These are phyloP conservation scores for Venturia aucupariae DNA, from an alignment of 2,329 filamentous ascomycete genomes.

Conservation along the genomic window DNA sequence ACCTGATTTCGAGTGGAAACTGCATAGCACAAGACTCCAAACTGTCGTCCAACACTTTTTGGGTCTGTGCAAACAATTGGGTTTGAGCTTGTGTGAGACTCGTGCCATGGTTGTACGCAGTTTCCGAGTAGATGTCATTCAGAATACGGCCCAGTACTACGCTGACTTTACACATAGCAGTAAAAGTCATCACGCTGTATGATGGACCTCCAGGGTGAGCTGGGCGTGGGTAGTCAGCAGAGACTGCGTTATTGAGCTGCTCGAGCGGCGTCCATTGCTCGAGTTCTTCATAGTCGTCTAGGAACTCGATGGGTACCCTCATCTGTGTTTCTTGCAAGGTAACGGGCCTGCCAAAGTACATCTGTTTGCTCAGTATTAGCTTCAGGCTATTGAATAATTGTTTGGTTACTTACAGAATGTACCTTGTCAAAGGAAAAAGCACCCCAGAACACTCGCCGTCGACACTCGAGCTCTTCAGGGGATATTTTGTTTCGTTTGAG, in stretches of 20 bases:
- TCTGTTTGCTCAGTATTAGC: background rate
- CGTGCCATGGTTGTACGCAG: constrained; percentile 9
- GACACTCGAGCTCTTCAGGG: constrained; percentile 23
- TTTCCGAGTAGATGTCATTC: constrained; percentile 12
- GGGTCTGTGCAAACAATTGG: background rate
- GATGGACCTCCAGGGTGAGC: constrained; percentile 12
- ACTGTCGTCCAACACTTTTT: constrained; percentile 5
- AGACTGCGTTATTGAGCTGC: background rate
- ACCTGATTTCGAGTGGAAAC: constrained; percentile 2
- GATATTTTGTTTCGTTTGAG: constrained; percentile 21
- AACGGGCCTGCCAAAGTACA: constrained; percentile 24
- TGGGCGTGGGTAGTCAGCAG: constrained; percentile 8
- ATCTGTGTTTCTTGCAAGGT: constrained; percentile 20
- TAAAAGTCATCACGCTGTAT: constrained; percentile 11
- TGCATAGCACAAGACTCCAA: constrained; percentile 5
- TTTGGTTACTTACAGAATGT: constrained; percentile 17
- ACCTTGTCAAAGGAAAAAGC: constrained; percentile 26
- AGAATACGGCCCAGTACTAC: constrained; percentile 8
- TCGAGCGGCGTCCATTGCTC: constrained; percentile 13
- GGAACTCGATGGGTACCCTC: constrained; percentile 19
- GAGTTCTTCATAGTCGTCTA: constrained; percentile 21
- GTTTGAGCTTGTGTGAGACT: constrained; percentile 3
- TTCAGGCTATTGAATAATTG: background rate
- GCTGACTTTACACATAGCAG: constrained; percentile 11
- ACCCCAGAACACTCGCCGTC: constrained; percentile 27